Percentiles rank a stretch among this genome's conserved stretches.
Conservation (phyloP, 805 yeast genomes). For the Wickerhamomyces ciferrii region DNA sequence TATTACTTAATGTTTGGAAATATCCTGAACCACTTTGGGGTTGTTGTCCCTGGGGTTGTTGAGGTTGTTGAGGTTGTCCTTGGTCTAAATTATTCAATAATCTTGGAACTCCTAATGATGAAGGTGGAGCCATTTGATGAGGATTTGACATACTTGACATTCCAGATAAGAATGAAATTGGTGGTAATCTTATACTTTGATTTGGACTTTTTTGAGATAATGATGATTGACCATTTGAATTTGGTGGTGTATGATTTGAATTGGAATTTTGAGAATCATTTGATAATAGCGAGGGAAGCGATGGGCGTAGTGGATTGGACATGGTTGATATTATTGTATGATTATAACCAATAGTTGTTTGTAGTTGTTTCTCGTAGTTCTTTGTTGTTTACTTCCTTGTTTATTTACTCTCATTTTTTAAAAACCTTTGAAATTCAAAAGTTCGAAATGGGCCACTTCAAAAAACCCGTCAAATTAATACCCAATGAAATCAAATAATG, state of each 20-base stretch:
- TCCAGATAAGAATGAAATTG: slow-evolving; percentile 29
- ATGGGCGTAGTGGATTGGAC: neutral
- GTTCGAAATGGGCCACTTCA: neutral
- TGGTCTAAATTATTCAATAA: slow-evolving; percentile 5
- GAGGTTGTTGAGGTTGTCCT: neutral
- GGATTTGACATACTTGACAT: slow-evolving; percentile 6
- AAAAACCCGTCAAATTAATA: neutral
- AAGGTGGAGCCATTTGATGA: slow-evolving; percentile 2
- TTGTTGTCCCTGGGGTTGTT: neutral
- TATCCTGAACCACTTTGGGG: neutral
- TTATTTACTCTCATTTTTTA: neutral
- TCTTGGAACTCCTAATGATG: slow-evolving; percentile 6
- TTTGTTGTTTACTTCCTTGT: neutral
- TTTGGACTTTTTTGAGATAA: neutral
- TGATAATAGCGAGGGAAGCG: neutral
- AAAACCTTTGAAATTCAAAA: neutral
- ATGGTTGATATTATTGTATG: neutral
- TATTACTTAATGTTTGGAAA: too few relatives aligned
- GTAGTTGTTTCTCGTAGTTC: neutral
- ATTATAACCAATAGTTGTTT: too few relatives aligned
- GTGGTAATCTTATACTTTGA: slow-evolving; percentile 29
- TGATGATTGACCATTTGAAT: neutral
- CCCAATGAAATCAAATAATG: neutral
- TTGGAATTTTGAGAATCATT: neutral
- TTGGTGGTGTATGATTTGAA: neutral